Evolutionary conservation across 1,284 basidiomycete genomes (phyloP).

Genomic region (Wallemia mellicola): DNA sequence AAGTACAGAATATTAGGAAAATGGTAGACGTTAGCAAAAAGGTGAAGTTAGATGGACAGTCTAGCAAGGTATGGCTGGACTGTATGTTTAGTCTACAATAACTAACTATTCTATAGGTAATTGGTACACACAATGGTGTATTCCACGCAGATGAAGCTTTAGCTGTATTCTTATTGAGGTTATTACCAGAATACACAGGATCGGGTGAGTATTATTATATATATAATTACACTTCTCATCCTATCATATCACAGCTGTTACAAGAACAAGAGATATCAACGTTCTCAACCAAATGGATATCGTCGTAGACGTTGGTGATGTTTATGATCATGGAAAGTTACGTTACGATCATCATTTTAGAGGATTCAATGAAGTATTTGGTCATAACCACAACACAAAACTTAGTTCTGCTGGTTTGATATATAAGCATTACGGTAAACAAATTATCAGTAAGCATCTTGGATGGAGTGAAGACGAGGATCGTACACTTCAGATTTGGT

Average conservation of each 20-base stretch:
- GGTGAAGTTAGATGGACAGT: neutral
- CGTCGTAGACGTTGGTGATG: conserved; percentile 90
- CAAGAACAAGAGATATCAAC: conserved; percentile 48
- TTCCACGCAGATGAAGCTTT: conserved; percentile 93
- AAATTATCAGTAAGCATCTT: conserved; percentile 43
- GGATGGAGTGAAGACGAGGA: conserved; percentile 25
- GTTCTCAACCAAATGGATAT: conserved; percentile 61
- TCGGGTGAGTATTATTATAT: conserved; percentile 1
- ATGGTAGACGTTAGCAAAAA: neutral
- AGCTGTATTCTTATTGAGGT: conserved; percentile 64
- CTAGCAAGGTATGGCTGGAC: neutral
- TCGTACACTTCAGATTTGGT: conserved; percentile 42
- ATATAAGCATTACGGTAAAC: conserved; percentile 84
- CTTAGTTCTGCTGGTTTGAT: conserved; percentile 75
- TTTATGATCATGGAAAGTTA: conserved; percentile 47
- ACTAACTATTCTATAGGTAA: conserved; percentile 21
- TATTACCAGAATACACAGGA: conserved; percentile 37
- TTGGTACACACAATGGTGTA: conserved; percentile 80
- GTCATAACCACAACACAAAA: conserved; percentile 46
- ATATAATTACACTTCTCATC: no score
- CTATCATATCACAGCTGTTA: conserved; percentile 35
- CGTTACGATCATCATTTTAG: conserved; percentile 93
- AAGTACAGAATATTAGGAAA: neutral
- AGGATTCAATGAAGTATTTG: conserved; percentile 70
- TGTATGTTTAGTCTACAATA: neutral